Conservation (phyloP, 345 rosid genomes). For the Geranium rotundifolium region DNA sequence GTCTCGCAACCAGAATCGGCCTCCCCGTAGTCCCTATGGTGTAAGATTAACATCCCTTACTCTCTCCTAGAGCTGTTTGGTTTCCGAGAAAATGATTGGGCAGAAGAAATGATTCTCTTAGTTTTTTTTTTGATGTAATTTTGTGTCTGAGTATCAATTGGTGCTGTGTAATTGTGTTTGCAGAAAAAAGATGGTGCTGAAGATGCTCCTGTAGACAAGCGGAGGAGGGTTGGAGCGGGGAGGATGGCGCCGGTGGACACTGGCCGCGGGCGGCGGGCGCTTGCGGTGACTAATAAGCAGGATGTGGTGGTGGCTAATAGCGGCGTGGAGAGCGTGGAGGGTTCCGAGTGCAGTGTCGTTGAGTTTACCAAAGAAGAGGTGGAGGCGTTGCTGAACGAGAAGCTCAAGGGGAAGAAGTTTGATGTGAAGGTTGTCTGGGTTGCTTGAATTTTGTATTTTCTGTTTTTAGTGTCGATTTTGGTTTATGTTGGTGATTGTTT, state of each 20-base stretch:
- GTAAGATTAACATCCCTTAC: constrained; percentile 22
- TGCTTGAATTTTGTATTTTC: not conserved
- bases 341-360: constrained; percentile 24
- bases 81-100: not conserved
- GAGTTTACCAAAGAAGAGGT: constrained; percentile 75
- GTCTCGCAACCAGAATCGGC: constrained; percentile 67
- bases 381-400: constrained; percentile 59
- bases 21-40: constrained; percentile 56
- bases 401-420: constrained; percentile 51
- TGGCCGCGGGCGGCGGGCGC: constrained; percentile 43
- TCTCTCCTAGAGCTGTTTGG: constrained; percentile 2
- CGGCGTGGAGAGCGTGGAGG: constrained; percentile 33
- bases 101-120: not conserved
- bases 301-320: constrained; percentile 27
- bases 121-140: not conserved
- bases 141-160: not conserved
- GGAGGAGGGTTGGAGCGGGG: constrained; percentile 39
- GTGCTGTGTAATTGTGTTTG: not conserved
- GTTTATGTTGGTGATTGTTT: not conserved
- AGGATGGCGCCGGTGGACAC: constrained; percentile 20
- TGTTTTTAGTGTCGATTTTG: no score
- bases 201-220: constrained; percentile 54
- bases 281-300: constrained; percentile 37
- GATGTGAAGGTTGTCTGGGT: constrained; percentile 56
- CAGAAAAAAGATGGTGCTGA: constrained; percentile 47